Evolutionary conservation across 2,329 filamentous ascomycete genomes (phyloP), one percentile per base, ranked within the genome.

Genomic region (Diaporthe caulivora): DNA sequence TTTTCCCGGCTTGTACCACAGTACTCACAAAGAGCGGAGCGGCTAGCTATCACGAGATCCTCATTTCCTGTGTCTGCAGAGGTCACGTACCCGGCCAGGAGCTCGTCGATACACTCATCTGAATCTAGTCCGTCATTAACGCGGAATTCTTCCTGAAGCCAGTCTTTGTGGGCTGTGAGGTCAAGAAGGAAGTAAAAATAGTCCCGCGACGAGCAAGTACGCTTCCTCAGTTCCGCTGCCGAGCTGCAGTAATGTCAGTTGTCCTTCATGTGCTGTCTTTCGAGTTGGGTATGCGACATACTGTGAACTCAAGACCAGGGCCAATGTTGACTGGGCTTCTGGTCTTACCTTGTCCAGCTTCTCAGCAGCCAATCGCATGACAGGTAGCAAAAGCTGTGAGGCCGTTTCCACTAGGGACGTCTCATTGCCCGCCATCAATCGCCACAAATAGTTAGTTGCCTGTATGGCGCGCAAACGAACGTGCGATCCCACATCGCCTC

Each of bases 401-500:
- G 44, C 44, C 49, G 42, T 29, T 18, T 57, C 70, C 3, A 65
- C 57, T 11, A 57, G 31, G 11, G 34, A n/a, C 21, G 70, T 49
- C 31, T 64, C 42, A 31, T 55, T 47, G 17, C n/a, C 15, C 24
- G 17, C 31, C 51, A 84, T 83, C 9, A 80, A 81, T 44, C 79
- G 80, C 83, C 88, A 91, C 1, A 95, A 86, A 2, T 90, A 91
- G 74, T 90, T 90, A 1, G 96, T 90, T 21, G 94, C 95, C 80
- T 92, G 88, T 17, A 98, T 88, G 31, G 94, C 95, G 81, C 95
- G 93, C 7, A 96, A 85, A 4, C 97, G 90, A 5, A 97, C 93
- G 69, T 95, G 90, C 0, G 95, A 97, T 7, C 97, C 97, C 64
- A 98, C 89, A 79, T 99, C 97, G 21, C 97, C 97, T 72, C 95